Evolutionary conservation across 2,329 filamentous ascomycete genomes (phyloP).

Genomic region (Neofusicoccum umdonicola): DNA sequence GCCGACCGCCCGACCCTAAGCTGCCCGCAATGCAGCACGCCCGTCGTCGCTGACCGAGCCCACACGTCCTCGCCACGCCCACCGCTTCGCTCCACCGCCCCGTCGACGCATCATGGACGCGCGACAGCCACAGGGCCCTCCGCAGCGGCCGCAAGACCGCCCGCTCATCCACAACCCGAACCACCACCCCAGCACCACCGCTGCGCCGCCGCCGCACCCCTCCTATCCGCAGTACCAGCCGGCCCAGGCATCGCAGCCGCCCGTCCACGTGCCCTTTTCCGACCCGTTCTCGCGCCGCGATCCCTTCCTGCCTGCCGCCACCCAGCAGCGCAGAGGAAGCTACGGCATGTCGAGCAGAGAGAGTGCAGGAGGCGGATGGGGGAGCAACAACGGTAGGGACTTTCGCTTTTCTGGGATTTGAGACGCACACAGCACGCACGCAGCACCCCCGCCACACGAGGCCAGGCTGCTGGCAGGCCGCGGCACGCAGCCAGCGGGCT

Average conservation of each 20-base stretch:
- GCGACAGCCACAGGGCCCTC: slow-evolving; percentile 38
- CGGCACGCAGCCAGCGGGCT: neutral
- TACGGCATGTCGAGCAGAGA: slow-evolving; percentile 37
- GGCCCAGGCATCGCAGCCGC: slow-evolving; percentile 38
- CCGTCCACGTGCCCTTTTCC: slow-evolving; percentile 45
- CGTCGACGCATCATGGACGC: slow-evolving; percentile 30
- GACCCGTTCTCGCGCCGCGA: slow-evolving; percentile 49
- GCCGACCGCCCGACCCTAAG: neutral
- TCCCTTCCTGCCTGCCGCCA: slow-evolving; percentile 43
- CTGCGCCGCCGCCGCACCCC: slow-evolving; percentile 21
- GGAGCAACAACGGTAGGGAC: slow-evolving; percentile 37
- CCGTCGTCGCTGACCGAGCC: neutral
- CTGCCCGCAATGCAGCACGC: slow-evolving; percentile 11
- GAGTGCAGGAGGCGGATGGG: slow-evolving; percentile 30
- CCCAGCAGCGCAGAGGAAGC: slow-evolving; percentile 41
- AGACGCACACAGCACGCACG: neutral
- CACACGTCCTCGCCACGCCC: neutral
- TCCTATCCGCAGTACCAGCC: slow-evolving; percentile 34
- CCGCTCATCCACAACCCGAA: slow-evolving; percentile 56
- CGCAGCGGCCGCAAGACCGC: slow-evolving; percentile 39
- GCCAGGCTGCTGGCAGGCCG: neutral
- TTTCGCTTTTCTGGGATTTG: slow-evolving; percentile 2
- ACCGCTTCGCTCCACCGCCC: slow-evolving; percentile 10
- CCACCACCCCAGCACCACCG: slow-evolving; percentile 50
- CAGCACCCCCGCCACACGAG: neutral